These are phyloP conservation scores for Urochloa ruziziensis DNA, from an alignment of 176 grass and related monocot genomes.

Conservation along the genomic window DNA sequence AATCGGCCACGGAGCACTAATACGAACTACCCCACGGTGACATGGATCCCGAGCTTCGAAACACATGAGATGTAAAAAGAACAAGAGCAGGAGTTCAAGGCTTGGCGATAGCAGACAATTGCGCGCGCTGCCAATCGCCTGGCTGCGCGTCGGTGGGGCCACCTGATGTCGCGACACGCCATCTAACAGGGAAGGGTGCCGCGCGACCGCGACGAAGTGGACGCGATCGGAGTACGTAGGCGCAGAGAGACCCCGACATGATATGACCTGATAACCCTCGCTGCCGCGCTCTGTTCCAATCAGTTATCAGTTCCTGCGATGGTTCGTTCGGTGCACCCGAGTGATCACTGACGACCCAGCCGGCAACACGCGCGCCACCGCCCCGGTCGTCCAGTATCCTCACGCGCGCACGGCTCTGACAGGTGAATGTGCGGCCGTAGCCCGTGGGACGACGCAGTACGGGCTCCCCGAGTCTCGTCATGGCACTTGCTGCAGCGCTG, in stretches of 20 bases:
- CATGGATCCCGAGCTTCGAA: background rate
- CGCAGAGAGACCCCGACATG: background rate
- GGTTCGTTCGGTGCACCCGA: too few relatives aligned
- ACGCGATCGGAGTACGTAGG: background rate
- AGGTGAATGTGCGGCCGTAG: slow-evolving; percentile 24
- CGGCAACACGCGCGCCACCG: too few relatives aligned
- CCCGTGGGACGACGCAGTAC: background rate
- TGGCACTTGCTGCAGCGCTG: slow-evolving; percentile 10
- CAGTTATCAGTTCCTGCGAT: too few relatives aligned
- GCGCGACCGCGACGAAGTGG: background rate
- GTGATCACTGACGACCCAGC: too few relatives aligned
- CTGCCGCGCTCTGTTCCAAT: background rate
- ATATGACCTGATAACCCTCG: too few relatives aligned
- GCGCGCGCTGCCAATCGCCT: background rate
- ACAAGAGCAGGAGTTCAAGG: background rate
- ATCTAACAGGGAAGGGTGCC: background rate
- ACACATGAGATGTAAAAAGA: background rate
- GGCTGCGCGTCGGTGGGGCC: background rate
- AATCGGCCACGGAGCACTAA: background rate
- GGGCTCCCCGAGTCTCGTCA: background rate
- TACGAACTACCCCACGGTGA: background rate
- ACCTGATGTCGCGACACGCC: background rate
- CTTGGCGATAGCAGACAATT: background rate
- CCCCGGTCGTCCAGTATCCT: too few relatives aligned
- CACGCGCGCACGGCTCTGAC: slow-evolving; percentile 16